Evolutionary conservation across 306 rosid genomes (phyloP).

Genomic region (Trichosanthes truncata): DNA sequence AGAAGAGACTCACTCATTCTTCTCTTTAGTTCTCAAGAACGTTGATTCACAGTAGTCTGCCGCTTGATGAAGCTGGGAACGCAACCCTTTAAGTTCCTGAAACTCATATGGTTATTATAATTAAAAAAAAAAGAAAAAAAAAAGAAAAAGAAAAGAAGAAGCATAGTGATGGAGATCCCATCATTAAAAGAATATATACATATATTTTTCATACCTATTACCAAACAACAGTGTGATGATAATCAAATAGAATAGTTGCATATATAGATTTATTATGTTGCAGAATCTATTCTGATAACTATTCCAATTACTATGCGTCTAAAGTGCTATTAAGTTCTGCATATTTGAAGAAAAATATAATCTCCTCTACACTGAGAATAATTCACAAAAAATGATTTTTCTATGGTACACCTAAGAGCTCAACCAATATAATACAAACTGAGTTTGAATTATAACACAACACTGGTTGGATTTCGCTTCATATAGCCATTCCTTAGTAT

Average conservation of each 20-base stretch:
- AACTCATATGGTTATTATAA: not conserved
- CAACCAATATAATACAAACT: not conserved
- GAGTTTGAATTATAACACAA: not conserved
- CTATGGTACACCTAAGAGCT: not conserved
- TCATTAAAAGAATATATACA: not conserved
- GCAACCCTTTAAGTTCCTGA: constrained; percentile 61
- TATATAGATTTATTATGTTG: not conserved
- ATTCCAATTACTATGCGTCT: not conserved
- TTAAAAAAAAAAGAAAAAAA: not conserved
- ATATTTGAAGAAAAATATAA: not conserved
- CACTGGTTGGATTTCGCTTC: not conserved
- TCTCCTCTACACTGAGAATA: not conserved
- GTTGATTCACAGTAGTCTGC: constrained; percentile 81
- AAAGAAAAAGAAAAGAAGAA: not conserved
- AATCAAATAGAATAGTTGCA: not conserved
- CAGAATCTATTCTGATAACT: not conserved
- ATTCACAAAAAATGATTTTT: not conserved
- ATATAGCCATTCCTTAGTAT: not conserved
- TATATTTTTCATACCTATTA: not conserved
- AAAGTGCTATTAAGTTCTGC: not conserved
- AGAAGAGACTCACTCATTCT: constrained; percentile 46
- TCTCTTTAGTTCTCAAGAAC: constrained; percentile 52
- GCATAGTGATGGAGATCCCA: not conserved
- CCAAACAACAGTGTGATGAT: not conserved
- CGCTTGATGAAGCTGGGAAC: constrained; percentile 78